Evolutionary conservation across 2,329 filamentous ascomycete species (phyloP).

Genomic region (Ambrosiella xylebori): DNA sequence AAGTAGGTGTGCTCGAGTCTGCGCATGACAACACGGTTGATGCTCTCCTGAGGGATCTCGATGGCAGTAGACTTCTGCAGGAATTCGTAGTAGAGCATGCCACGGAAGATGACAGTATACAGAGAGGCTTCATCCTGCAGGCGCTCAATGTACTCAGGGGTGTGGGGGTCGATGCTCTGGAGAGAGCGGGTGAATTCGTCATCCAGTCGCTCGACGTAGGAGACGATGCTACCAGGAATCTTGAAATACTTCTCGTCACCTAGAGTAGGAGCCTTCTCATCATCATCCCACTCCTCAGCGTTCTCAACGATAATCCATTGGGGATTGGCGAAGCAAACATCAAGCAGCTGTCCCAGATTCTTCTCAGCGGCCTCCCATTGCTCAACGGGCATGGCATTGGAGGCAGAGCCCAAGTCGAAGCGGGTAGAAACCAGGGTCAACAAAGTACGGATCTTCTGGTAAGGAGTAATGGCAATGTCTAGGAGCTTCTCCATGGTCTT

Average conservation of each 20-base stretch:
- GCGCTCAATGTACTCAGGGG: constrained; percentile 93
- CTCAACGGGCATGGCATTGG: constrained; percentile 76
- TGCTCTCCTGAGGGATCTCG: constrained; percentile 63
- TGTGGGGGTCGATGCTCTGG: constrained; percentile 94
- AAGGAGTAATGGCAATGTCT: constrained; percentile 77
- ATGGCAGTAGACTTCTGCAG: constrained; percentile 54
- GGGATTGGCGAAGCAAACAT: constrained; percentile 59
- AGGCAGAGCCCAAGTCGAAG: constrained; percentile 70
- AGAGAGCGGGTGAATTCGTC: constrained; percentile 96
- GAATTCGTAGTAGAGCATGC: constrained; percentile 73
- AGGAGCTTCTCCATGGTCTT: constrained; percentile 90
- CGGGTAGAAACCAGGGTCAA: constrained; percentile 82
- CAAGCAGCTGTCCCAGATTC: constrained; percentile 63
- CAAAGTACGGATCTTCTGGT: constrained; percentile 85
- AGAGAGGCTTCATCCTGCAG: constrained; percentile 77
- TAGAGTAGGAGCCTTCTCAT: constrained; percentile 74
- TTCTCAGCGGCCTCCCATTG: constrained; percentile 92
- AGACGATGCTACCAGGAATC: constrained; percentile 85
- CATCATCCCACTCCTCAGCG: constrained; percentile 97
- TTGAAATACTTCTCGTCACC: constrained; percentile 65
- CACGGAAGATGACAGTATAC: constrained; percentile 83
- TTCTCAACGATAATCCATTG: constrained; percentile 77
- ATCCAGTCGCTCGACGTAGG: constrained; percentile 84
- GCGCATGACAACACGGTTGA: constrained; percentile 88
- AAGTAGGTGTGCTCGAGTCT: constrained; percentile 96